These are phyloP conservation scores for Spirogloea muscicola DNA, from an alignment of 139 green algal species.

Conservation along the genomic window DNA sequence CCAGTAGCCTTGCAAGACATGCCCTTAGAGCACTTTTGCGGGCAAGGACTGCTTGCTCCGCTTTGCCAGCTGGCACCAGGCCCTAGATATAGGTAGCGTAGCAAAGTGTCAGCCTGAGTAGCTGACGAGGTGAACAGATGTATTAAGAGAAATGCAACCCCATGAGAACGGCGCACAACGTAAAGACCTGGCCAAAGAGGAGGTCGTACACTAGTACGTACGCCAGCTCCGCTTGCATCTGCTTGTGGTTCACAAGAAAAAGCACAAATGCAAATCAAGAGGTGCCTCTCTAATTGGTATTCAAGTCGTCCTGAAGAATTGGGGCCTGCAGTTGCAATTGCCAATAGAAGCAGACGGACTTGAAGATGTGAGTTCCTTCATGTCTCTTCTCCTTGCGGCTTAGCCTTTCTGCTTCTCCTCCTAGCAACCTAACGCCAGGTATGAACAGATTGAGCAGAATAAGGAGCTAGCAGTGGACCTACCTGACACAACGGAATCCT, in stretches of 20 bases:
- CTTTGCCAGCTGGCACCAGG: neutral
- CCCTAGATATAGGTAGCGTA: constrained; percentile 5
- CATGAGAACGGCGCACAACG: neutral
- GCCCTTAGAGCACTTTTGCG: constrained; percentile 33
- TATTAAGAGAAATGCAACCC: constrained; percentile 6
- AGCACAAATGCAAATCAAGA: neutral
- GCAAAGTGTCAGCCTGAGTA: neutral
- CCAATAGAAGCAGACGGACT: no score
- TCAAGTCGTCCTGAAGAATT: neutral
- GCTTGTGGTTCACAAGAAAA: neutral
- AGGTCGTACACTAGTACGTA: constrained; percentile 45
- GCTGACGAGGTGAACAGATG: neutral
- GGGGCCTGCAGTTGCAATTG: neutral
- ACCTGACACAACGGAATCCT: no score
- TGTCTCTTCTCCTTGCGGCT: constrained; percentile 4
- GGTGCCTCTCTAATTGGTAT: no score
- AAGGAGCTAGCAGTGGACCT: no score
- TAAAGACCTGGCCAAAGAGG: constrained; percentile 40
- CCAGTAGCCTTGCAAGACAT: constrained; percentile 16
- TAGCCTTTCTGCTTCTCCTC: no score
- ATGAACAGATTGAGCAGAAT: no score
- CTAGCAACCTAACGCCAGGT: no score
- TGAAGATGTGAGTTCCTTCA: no score
- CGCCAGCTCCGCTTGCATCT: constrained; percentile 22
- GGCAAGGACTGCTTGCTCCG: constrained; percentile 25